These are phyloP conservation scores for Iberis pinnata DNA, from an alignment of 345 rosid genomes.

Conservation along the genomic window DNA sequence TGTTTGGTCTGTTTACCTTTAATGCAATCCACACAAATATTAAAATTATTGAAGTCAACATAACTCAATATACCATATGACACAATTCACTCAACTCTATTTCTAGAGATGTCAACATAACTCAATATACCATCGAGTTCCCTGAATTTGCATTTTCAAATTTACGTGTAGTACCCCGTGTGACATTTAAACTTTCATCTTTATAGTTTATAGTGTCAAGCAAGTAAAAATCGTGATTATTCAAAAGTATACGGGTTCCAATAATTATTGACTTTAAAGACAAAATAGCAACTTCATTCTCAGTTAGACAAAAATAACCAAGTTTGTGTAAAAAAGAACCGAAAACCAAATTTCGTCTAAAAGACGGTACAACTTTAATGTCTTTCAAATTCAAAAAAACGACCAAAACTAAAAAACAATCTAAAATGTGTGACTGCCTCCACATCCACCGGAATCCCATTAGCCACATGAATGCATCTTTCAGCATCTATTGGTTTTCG, in stretches of 20 bases:
- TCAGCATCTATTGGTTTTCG: not conserved
- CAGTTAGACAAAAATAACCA: not conserved
- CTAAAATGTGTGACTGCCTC: slow-evolving; percentile 5
- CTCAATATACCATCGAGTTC: not conserved
- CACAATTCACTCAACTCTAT: not conserved
- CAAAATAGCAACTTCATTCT: not conserved
- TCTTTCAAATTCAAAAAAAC: not conserved
- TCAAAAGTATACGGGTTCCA: not conserved
- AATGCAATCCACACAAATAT: not conserved
- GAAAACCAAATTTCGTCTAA: not conserved
- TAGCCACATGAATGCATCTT: not conserved
- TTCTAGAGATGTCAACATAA: not conserved
- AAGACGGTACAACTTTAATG: not conserved
- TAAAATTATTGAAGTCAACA: not conserved
- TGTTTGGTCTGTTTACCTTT: not conserved
- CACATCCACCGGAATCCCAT: not conserved
- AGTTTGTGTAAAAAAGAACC: not conserved
- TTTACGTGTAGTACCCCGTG: not conserved
- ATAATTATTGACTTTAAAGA: not conserved
- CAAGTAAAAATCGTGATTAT: not conserved
- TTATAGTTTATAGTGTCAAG: too few relatives aligned
- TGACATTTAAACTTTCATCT: not conserved
- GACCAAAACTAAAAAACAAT: not conserved
- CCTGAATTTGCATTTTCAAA: not conserved
- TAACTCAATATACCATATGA: not conserved